Percentiles rank a stretch among this genome's conserved stretches.
Evolutionary conservation across 2,329 filamentous ascomycete species (phyloP).

Genomic region (Macrophomina phaseolina): DNA sequence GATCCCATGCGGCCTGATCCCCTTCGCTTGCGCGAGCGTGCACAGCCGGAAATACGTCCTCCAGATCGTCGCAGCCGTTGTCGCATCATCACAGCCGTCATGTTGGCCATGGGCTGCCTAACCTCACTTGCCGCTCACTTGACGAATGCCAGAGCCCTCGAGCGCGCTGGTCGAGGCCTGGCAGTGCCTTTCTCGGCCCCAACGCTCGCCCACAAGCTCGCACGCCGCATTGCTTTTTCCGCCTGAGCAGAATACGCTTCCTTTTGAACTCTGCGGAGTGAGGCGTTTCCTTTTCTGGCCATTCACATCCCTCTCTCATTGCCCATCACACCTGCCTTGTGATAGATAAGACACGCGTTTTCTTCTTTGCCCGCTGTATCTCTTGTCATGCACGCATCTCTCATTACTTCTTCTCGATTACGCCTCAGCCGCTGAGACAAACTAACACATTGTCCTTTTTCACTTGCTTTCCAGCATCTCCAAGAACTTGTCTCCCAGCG

Average conservation of each 20-base stretch:
- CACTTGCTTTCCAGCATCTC: conserved; percentile 36
- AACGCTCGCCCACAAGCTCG: background rate
- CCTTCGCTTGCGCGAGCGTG: background rate
- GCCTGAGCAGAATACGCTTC: background rate
- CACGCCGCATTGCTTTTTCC: background rate
- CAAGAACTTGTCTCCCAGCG: conserved; percentile 41
- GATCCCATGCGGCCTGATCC: background rate
- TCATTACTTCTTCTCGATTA: background rate
- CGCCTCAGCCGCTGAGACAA: background rate
- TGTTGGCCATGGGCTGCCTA: background rate
- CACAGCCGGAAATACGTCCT: background rate
- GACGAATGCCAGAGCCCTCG: background rate
- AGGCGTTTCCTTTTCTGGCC: background rate
- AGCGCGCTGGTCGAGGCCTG: background rate
- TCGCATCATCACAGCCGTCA: background rate
- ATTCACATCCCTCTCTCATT: background rate
- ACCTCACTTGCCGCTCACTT: background rate
- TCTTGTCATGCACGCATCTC: background rate
- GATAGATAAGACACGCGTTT: background rate
- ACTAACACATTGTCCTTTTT: background rate
- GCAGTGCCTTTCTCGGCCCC: background rate
- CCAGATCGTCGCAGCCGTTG: conserved; percentile 8
- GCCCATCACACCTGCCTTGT: background rate
- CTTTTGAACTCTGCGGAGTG: background rate
- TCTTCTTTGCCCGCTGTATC: background rate